Base-by-base conservation (phyloP, 345 rosid species). In the Salix arbutifolia region DNA sequence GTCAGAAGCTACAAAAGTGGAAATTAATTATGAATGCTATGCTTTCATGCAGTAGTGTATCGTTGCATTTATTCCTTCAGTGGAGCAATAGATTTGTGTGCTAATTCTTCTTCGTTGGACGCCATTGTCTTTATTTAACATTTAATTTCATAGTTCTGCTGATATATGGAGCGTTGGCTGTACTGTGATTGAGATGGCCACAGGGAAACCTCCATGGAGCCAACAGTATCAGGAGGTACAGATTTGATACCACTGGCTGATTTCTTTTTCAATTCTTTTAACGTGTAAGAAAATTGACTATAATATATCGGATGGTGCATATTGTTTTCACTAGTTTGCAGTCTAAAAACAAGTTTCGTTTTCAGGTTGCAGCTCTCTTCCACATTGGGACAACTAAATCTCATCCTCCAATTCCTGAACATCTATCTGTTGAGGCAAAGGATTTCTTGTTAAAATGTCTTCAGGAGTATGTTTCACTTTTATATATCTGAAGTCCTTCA, bases 161-260 rank as follows among this genome's bases (percentile, higher is more conserved):
- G 81, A 82, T 74, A 74, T 82, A 65, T 82, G 84, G 81, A 77
- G 81, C 61, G 81, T 82, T 42, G 84, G 84, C 37, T 82, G 84
- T 67, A 82, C 84, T 33, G 76, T 82, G 46, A 82, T 82, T 66
- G 84, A 82, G 81, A 82, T 82, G 84, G 84, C 84, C 14, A 77
- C 81, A 7, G 81, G 81, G 40, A 82, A 82, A 50, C 77, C 81
- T 37, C 84, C 84, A 31, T 82, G 81, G 84, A 82, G 84, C 74
- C 84, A 82, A 44, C 84, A 82, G 30, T 82, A 82, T 82, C 84
- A 82, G 61, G 84, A 82, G 84, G 84, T 82, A 74, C 17, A 64
- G 23, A 33, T 30, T 71, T 71, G 74, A 40, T 80, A 67, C 56
- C 42, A 73, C 74, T 72, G 74, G 40, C 52, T 65, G 73, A 35